Conservation (phyloP, 768 basidiomycete genomes). For the Termitomyces eurrhizus region DNA sequence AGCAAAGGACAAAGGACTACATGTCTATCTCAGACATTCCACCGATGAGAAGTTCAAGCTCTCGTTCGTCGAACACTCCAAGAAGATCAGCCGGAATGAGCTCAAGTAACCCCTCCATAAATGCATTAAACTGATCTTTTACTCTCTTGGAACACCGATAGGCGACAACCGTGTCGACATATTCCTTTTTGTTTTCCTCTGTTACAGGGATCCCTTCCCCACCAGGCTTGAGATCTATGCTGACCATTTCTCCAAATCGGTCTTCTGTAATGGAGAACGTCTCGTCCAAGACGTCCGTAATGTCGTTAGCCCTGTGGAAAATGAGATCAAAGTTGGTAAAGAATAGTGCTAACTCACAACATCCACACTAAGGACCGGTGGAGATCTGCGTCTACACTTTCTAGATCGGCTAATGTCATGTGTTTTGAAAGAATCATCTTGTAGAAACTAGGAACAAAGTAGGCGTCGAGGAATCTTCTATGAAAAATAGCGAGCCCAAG, state of each 20-base stretch:
- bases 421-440: conserved; percentile 70
- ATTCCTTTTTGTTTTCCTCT: conserved; percentile 74
- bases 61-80: conserved; percentile 88
- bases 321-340: background rate
- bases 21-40: conserved; percentile 93
- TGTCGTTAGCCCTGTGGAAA: conserved; percentile 64
- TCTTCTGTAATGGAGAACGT: conserved; percentile 71
- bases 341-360: conserved; percentile 44
- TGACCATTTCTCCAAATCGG: conserved; percentile 69
- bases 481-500: conserved; percentile 78
- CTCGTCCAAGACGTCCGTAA: conserved; percentile 71
- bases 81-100: conserved; percentile 81
- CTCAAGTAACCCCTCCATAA: conserved; percentile 84
- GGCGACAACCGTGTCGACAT: conserved; percentile 72
- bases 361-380: conserved; percentile 71
- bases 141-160: conserved; percentile 83
- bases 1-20: conserved; percentile 31
- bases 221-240: conserved; percentile 59
- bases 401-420: conserved; percentile 59
- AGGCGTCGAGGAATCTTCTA: conserved; percentile 72
- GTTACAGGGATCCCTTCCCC: conserved; percentile 63
- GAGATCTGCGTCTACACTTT: conserved; percentile 65
- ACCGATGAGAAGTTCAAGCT: conserved; percentile 85
- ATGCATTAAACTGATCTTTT: conserved; percentile 79
- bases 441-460: conserved; percentile 78